Conservation (phyloP, 352 stramenopile species). For the Phytophthora ohioensis region DNA sequence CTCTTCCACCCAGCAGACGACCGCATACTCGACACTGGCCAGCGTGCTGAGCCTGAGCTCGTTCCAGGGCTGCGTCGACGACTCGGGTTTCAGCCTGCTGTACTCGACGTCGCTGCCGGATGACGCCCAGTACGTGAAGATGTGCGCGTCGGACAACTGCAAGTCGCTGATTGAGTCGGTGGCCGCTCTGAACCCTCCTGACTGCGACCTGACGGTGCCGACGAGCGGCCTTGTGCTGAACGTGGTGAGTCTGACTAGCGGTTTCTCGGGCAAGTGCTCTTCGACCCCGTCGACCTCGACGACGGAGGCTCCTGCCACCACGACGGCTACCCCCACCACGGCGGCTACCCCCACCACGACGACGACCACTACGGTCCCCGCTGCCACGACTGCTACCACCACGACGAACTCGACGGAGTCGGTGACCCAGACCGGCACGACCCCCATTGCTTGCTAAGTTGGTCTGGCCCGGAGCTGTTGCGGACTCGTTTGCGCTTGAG, state of each 20-base stretch:
- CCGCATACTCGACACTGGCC: conserved; percentile 34
- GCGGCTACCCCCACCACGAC: conserved; percentile 12
- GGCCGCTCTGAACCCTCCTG: conserved; percentile 27
- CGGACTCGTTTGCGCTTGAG: background rate
- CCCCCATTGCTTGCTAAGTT: conserved; percentile 20
- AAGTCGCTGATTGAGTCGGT: conserved; percentile 33
- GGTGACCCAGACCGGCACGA: conserved; percentile 8
- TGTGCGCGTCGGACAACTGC: conserved; percentile 44
- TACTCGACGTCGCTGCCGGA: conserved; percentile 39
- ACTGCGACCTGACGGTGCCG: conserved; percentile 45
- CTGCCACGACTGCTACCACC: conserved; percentile 14
- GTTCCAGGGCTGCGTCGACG: conserved; percentile 33
- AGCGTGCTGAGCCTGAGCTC: conserved; percentile 28
- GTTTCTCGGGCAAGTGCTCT: conserved; percentile 33
- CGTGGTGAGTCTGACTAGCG: conserved; percentile 32
- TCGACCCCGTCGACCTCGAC: conserved; percentile 22
- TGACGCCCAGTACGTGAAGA: conserved; percentile 36
- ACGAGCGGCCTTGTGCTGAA: conserved; percentile 44
- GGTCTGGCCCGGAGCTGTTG: background rate
- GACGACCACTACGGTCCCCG: conserved; percentile 12
- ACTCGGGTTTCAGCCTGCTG: conserved; percentile 42
- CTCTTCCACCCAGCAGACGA: conserved; percentile 28
- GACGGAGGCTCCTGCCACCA: conserved; percentile 8
- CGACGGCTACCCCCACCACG: conserved; percentile 12
- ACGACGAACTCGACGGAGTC: conserved; percentile 29